phyloP scores from a whole-genome alignment of 345 rosid species.

The Lenwebbia sp. region DNA sequence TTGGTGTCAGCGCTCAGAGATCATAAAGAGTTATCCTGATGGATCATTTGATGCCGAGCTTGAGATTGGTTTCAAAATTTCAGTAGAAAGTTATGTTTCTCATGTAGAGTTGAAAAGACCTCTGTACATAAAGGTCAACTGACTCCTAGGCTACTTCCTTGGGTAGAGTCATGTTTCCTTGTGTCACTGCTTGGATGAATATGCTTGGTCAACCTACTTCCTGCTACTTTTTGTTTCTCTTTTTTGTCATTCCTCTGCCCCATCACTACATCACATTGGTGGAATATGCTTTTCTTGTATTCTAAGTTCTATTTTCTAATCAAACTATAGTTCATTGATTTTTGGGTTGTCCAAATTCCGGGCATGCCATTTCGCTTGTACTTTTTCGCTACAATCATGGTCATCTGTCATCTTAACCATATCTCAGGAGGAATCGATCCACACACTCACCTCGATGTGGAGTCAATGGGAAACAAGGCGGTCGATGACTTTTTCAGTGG shows the following conservation, averaged over 20 bases:
- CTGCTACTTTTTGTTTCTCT: not conserved
- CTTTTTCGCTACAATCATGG: not conserved
- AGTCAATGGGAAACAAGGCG: slow-evolving; percentile 59
- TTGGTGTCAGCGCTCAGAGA: no score
- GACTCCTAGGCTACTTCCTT: no score
- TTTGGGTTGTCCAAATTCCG: not conserved
- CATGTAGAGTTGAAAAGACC: slow-evolving; percentile 67
- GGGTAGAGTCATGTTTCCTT: no score
- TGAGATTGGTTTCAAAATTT: slow-evolving; percentile 13
- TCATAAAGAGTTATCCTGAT: not conserved
- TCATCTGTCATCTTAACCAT: not conserved
- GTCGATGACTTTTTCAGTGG: slow-evolving; percentile 85
- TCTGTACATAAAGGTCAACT: no score
- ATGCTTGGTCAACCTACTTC: no score
- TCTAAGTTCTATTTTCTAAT: not conserved
- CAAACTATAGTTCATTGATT: not conserved
- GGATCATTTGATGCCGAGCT: not conserved
- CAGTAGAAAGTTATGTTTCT: slow-evolving; percentile 85
- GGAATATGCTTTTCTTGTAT: not conserved
- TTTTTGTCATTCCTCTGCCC: not conserved
- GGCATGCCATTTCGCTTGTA: not conserved
- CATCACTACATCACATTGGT: not conserved
- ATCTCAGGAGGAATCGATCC: slow-evolving; percentile 84
- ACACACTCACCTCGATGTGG: slow-evolving; percentile 80
- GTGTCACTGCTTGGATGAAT: no score